Evolutionary conservation across 495 filamentous ascomycete genomes (phyloP).

Genomic region (Aspergillus incahuasiensis): DNA sequence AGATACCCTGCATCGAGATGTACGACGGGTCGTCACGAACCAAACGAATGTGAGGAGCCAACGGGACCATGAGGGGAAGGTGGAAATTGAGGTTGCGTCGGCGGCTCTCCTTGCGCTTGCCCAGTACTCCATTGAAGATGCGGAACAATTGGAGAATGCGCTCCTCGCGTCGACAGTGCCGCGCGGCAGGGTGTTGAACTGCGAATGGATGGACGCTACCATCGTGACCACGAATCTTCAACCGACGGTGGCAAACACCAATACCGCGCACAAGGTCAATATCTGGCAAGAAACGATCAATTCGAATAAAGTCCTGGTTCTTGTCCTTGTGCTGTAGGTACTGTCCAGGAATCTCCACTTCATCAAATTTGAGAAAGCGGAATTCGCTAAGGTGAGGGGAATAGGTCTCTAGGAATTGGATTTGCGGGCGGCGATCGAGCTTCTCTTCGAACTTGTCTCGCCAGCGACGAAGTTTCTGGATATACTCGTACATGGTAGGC

Average conservation of each 20-base stretch:
- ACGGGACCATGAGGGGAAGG: slow-evolving; percentile 86
- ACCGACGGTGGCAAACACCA: slow-evolving; percentile 80
- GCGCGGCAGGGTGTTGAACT: slow-evolving; percentile 88
- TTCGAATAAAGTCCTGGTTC: slow-evolving; percentile 94
- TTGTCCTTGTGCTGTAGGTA: slow-evolving; percentile 96
- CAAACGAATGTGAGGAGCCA: slow-evolving; percentile 88
- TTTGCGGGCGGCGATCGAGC: slow-evolving; percentile 76
- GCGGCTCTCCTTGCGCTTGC: slow-evolving; percentile 89
- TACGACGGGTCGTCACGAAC: slow-evolving; percentile 94
- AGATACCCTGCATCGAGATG: slow-evolving; percentile 88
- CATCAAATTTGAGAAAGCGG: slow-evolving; percentile 94
- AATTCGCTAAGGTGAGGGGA: slow-evolving; percentile 93
- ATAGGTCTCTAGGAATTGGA: slow-evolving; percentile 69
- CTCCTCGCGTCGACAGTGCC: slow-evolving; percentile 90
- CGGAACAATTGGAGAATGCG: slow-evolving; percentile 95
- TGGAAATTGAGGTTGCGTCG: slow-evolving; percentile 94
- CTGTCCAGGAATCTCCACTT: slow-evolving; percentile 96
- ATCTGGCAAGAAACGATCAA: slow-evolving; percentile 91
- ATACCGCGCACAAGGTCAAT: slow-evolving; percentile 87
- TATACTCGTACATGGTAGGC: slow-evolving; percentile 95
- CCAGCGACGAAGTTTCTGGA: slow-evolving; percentile 94
- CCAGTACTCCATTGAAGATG: slow-evolving; percentile 86
- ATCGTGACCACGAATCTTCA: slow-evolving; percentile 97
- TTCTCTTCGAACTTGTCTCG: slow-evolving; percentile 97
- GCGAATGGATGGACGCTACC: slow-evolving; percentile 93